Base-by-base conservation (phyloP, 345 rosid genomes). In the Trapa bicornis region DNA sequence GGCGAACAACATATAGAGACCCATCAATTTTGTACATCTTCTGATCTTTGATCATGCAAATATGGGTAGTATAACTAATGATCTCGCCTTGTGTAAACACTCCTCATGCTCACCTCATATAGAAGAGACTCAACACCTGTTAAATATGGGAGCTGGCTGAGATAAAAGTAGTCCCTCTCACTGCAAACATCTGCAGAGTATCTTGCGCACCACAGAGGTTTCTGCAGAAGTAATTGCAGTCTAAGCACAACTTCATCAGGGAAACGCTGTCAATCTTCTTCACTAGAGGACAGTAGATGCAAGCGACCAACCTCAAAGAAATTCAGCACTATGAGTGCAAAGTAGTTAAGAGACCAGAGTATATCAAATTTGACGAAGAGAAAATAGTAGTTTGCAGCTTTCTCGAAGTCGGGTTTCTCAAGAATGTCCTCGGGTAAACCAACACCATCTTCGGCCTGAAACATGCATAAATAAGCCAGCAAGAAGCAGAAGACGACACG, bases 391-490 rank as follows among this genome's bases (percentile, higher is more conserved):
- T 80, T 88, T 16, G 89, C 86, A 74, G 88, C 79, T 65, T 71
- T 77, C 41, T 77, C 89, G 10, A 94, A 94, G 78, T 80, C 76
- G 33, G 87, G 69, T 48, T 85, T 85, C 65, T 87, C 89, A 57
- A 94, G 97, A 61, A 94, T 79, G 76, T 94, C 79, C 81, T 87
- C 97, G 0, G 99, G 96, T 41, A 94, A 77, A 10, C 99, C 99
- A 38, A 86, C 76, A 39, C 99, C 97, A 79, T 94, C 99, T 81
- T 83, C 95, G 65, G 99, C 97, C 99, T 94, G 78, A 57, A 14
- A 66, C 50, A 75, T 54, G 45, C 33, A 54, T 65, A 53, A 69
- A 12, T 39, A 70, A 73, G 43, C 43, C 48, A 45, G n/a, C 29
- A 64, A 39, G 47, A 58, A 68, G 54, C n/a, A 42, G 17, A 22